Percentiles rank a stretch among this genome's conserved stretches.
These are phyloP conservation scores for Globisporangium okanoganense DNA, from an alignment of 352 stramenopile genomes.

Conservation along the genomic window DNA sequence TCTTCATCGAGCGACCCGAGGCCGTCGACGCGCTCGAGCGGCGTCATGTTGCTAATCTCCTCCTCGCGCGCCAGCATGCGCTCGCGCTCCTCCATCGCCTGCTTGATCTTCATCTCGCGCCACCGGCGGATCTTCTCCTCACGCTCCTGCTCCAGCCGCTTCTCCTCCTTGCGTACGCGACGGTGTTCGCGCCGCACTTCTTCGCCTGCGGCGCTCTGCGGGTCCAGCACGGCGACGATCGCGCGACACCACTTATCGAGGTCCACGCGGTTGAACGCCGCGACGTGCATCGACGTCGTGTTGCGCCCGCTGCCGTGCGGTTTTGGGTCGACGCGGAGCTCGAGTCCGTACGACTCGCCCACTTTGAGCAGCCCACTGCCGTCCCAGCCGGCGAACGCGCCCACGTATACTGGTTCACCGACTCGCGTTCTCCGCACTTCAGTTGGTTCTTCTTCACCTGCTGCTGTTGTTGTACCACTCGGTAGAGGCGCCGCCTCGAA, in stretches of 20 bases:
- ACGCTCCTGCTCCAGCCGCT: slow-evolving; percentile 43
- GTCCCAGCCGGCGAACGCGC: slow-evolving; percentile 77
- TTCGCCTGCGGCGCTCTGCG: slow-evolving; percentile 48
- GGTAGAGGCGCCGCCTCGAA: slow-evolving; percentile 28
- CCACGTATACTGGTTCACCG: slow-evolving; percentile 41
- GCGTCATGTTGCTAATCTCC: slow-evolving; percentile 77
- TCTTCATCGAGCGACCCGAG: slow-evolving; percentile 73
- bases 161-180: slow-evolving; percentile 57
- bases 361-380: slow-evolving; percentile 61
- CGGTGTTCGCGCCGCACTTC: slow-evolving; percentile 55
- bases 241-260: slow-evolving; percentile 79
- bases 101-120: slow-evolving; percentile 56
- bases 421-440: slow-evolving; percentile 21
- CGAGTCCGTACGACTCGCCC: slow-evolving; percentile 69
- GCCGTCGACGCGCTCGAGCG: slow-evolving; percentile 58
- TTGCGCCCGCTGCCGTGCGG: slow-evolving; percentile 17
- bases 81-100: slow-evolving; percentile 54
- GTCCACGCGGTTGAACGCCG: slow-evolving; percentile 78
- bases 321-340: slow-evolving; percentile 71
- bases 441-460: not conserved
- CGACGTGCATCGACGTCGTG: slow-evolving; percentile 50
- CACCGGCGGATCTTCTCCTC: slow-evolving; percentile 68
- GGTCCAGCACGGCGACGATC: slow-evolving; percentile 69
- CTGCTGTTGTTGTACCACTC: not conserved
- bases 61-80: slow-evolving; percentile 50